These are phyloP conservation scores for Combretum micranthum DNA, from an alignment of 345 rosid genomes.

Conservation along the genomic window DNA sequence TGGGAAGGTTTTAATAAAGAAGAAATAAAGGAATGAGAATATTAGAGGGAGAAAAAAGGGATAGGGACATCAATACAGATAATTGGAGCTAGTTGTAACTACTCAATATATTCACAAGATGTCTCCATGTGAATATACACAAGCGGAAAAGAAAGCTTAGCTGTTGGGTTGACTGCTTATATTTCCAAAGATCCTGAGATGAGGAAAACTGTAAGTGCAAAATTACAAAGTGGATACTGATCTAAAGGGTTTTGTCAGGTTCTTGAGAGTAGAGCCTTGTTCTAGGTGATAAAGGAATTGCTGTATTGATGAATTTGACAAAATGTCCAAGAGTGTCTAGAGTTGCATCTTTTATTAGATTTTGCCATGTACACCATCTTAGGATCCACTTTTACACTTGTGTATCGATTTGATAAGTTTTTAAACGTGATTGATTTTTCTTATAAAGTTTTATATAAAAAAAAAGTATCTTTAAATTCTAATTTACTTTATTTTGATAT, in stretches of 20 bases:
- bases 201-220: slow-evolving; percentile 76
- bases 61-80: no score
- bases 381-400: no score
- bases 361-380: no score
- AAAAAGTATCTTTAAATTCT: no score
- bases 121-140: slow-evolving; percentile 92
- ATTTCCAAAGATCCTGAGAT: slow-evolving; percentile 96
- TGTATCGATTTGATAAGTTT: no score
- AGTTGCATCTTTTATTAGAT: no score
- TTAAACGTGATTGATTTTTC: no score
- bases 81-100: slow-evolving; percentile 96
- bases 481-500: no score
- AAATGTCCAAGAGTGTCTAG: slow-evolving; percentile 97
- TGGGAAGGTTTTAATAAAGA: no score
- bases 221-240: slow-evolving; percentile 6
- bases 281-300: slow-evolving; percentile 93
- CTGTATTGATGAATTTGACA: slow-evolving; percentile 96
- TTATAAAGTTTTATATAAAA: no score
- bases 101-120: slow-evolving; percentile 90
- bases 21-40: no score
- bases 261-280: slow-evolving; percentile 99
- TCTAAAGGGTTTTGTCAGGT: slow-evolving; percentile 35
- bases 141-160: slow-evolving; percentile 96
- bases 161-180: slow-evolving; percentile 98
- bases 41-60: no score